A percentile compares a stretch with the other conserved stretches of the same genome.
These are phyloP conservation scores for Penicillium turbatum DNA, from an alignment of 495 filamentous ascomycete species.

Conservation along the genomic window DNA sequence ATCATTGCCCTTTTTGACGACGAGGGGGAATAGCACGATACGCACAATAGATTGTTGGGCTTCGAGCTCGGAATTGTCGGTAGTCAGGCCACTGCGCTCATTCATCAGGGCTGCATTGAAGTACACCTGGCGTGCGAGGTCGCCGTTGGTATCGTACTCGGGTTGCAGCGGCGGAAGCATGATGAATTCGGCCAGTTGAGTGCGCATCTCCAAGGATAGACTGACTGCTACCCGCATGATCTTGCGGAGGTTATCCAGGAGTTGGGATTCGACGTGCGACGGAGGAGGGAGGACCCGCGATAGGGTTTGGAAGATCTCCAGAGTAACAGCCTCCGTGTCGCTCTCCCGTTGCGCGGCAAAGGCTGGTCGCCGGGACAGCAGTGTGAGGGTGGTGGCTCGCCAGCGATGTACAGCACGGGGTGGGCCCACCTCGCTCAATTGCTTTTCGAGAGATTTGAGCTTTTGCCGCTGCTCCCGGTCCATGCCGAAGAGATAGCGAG, in stretches of 20 bases:
- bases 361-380: slow-evolving; percentile 69
- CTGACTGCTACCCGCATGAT: slow-evolving; percentile 79
- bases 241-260: slow-evolving; percentile 74
- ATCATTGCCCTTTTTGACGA: slow-evolving; percentile 92
- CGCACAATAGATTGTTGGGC: slow-evolving; percentile 70
- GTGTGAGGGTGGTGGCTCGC: slow-evolving; percentile 88
- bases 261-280: slow-evolving; percentile 63
- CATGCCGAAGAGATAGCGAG: slow-evolving; percentile 96
- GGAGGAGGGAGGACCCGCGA: slow-evolving; percentile 80
- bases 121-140: slow-evolving; percentile 70
- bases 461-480: slow-evolving; percentile 95
- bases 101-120: slow-evolving; percentile 95
- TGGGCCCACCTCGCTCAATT: slow-evolving; percentile 80
- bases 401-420: slow-evolving; percentile 83
- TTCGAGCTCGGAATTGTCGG: slow-evolving; percentile 73
- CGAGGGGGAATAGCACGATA: slow-evolving; percentile 87
- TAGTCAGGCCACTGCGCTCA: slow-evolving; percentile 69
- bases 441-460: slow-evolving; percentile 88
- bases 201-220: slow-evolving; percentile 93
- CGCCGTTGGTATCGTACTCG: slow-evolving; percentile 89
- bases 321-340: slow-evolving; percentile 85
- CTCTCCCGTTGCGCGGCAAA: slow-evolving; percentile 72
- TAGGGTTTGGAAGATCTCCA: slow-evolving; percentile 77
- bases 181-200: slow-evolving; percentile 90
- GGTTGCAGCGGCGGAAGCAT: slow-evolving; percentile 96